Base-by-base conservation (phyloP, 1,284 basidiomycete species). In the Ustilago loliicola region DNA sequence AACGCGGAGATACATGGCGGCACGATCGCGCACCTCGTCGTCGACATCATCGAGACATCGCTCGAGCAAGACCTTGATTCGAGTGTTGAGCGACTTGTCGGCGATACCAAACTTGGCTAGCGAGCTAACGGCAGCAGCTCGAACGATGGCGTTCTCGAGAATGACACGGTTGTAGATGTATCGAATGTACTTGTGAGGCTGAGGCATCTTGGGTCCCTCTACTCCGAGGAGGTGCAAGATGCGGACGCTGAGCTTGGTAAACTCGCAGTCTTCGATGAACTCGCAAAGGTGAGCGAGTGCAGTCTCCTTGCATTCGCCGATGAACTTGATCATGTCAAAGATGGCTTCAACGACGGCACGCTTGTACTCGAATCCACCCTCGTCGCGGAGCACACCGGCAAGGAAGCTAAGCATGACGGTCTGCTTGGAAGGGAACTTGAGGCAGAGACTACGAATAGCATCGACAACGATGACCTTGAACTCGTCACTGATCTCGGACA, bases 401-500 rank as follows among this genome's bases (percentile, higher is more conserved):
- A 86, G 78, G 82, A 86, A 86, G 96, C 61, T 94, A 92, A 21
- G 83, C 84, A 86, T 86, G 57, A 82, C 77, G 23, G 92, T 92
- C 87, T 99, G 95, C 89, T 99, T 99, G 54, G 92, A 89, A 0
- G 97, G 97, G 90, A 99, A 99, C 88, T 99, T 99, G 88, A 99
- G 92, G 88, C 96, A 98, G 51, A 99, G 91, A 19, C 96, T 95
- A 64, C 97, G 94, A 85, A 99, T 97, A 58, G 97, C 97, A 77
- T 98, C 95, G 75, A 99, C 96, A 62, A 99, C 97, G 87, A 99
- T 97, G 85, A 99, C 95, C 89, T 99, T 99, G 91, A 99, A 99
- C 88, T 99, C 97, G 87, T 99, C 97, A 80, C 94, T 96, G 88
- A 99, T 99, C 87, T 99, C 97, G 77, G 93, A 91, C 96, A 99